Conservation (phyloP, 192 early-diverging fungal genomes). For the Coemansia sp. region DNA sequence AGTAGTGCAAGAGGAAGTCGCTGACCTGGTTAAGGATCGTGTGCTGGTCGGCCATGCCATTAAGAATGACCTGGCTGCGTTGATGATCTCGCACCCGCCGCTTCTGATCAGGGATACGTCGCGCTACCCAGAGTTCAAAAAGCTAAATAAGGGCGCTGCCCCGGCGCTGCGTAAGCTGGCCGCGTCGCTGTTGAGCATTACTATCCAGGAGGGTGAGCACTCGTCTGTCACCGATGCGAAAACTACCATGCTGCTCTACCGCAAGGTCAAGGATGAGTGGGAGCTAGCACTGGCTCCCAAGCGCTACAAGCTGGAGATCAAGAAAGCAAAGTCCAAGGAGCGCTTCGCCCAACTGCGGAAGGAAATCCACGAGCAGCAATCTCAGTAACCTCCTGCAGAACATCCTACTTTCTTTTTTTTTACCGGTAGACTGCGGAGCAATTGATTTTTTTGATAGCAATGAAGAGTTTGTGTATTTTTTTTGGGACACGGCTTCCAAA, state of each 20-base stretch:
- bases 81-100: constrained; percentile 82
- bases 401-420: background rate
- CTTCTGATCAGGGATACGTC: constrained; percentile 83
- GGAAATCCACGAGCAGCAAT: constrained; percentile 32
- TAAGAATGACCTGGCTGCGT: constrained; percentile 80
- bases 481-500: background rate
- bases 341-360: constrained; percentile 40
- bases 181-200: constrained; percentile 69
- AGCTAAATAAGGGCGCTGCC: constrained; percentile 62
- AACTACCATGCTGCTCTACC: constrained; percentile 87
- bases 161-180: constrained; percentile 80
- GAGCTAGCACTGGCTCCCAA: constrained; percentile 58
- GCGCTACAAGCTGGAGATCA: constrained; percentile 39
- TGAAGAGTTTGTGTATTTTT: background rate
- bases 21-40: constrained; percentile 80
- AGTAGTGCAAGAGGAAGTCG: constrained; percentile 77
- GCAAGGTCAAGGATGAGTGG: constrained; percentile 81
- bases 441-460: background rate
- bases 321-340: constrained; percentile 38
- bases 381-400: constrained; percentile 11
- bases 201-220: constrained; percentile 86
- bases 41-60: constrained; percentile 93
- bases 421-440: background rate
- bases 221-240: constrained; percentile 89
- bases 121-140: constrained; percentile 72